phyloP scores from a whole-genome alignment of 2,329 filamentous ascomycete species.

The Exserohilum turcica region DNA sequence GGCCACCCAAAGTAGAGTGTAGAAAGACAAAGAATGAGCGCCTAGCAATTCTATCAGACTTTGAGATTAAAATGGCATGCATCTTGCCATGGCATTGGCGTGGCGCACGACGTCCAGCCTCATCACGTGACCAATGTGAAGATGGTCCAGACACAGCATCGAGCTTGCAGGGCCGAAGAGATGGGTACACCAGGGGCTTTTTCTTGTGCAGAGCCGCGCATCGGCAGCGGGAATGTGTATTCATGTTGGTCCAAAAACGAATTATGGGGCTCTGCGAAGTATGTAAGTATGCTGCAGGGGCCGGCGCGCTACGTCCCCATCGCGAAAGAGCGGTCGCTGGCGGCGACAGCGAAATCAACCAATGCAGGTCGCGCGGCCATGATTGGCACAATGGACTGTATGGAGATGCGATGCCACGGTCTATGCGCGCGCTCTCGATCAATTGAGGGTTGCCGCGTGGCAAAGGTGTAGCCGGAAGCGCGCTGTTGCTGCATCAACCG shows the following conservation, averaged over 20 bases:
- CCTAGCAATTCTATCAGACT: neutral
- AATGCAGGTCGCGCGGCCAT: neutral
- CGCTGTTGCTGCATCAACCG: constrained; percentile 24
- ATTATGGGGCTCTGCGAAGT: neutral
- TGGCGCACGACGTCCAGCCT: neutral
- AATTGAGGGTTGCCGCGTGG: constrained; percentile 11
- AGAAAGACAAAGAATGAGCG: neutral
- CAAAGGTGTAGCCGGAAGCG: constrained; percentile 3
- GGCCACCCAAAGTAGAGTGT: neutral
- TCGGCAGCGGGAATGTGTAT: neutral
- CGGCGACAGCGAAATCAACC: neutral
- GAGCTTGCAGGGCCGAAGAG: no score
- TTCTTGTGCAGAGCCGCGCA: neutral
- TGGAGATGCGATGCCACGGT: neutral
- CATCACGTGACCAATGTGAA: neutral
- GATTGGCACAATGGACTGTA: neutral
- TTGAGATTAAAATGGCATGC: neutral
- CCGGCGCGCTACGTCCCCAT: neutral
- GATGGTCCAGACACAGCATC: neutral
- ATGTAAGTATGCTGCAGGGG: neutral
- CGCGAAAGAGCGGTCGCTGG: constrained; percentile 2
- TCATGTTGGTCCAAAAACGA: neutral
- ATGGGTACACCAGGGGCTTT: no score
- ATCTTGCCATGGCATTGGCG: neutral
- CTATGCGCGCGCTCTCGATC: neutral